phyloP scores from a whole-genome alignment of 2,329 filamentous ascomycete genomes.

The Ophiostoma sp. region DNA sequence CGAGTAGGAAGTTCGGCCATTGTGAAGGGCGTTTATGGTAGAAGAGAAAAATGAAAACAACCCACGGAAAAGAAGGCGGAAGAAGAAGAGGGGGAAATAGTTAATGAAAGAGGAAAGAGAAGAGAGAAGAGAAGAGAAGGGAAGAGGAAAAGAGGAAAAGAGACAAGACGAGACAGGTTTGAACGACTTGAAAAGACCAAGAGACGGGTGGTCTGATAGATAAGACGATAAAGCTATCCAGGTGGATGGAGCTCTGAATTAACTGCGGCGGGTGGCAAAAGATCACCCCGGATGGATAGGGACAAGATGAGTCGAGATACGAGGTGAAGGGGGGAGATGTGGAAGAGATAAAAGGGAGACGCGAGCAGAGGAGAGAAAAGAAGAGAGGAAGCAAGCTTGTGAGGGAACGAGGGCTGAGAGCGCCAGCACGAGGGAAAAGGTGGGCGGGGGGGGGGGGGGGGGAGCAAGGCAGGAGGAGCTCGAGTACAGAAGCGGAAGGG shows the following conservation, averaged over 20 bases:
- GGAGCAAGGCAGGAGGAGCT: neutral
- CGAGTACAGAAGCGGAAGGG: slow-evolving; percentile 14
- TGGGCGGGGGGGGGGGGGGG: neutral
- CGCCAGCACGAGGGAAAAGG: neutral
- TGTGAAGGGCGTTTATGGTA: neutral
- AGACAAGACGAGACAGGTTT: neutral
- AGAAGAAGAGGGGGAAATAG: neutral
- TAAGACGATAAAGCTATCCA: slow-evolving; percentile 11
- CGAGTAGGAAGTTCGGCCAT: slow-evolving; percentile 44
- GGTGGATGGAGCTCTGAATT: slow-evolving; percentile 2
- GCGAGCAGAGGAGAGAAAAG: neutral
- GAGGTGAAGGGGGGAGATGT: neutral
- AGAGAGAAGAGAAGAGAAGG: neutral
- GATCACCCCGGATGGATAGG: neutral
- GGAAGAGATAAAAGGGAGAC: neutral
- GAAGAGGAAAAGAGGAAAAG: neutral
- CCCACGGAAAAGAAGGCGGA: neutral
- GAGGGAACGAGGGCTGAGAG: neutral
- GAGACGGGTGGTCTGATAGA: neutral
- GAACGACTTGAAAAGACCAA: no score
- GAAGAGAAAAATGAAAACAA: neutral
- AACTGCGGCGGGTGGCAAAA: neutral
- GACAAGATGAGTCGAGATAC: neutral
- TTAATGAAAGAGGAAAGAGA: no score
- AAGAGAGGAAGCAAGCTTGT: neutral